Percentiles rank a stretch among this genome's conserved stretches.
phyloP scores from a whole-genome alignment of 164 flowering plant genomes.

The Houttuynia cordata region DNA sequence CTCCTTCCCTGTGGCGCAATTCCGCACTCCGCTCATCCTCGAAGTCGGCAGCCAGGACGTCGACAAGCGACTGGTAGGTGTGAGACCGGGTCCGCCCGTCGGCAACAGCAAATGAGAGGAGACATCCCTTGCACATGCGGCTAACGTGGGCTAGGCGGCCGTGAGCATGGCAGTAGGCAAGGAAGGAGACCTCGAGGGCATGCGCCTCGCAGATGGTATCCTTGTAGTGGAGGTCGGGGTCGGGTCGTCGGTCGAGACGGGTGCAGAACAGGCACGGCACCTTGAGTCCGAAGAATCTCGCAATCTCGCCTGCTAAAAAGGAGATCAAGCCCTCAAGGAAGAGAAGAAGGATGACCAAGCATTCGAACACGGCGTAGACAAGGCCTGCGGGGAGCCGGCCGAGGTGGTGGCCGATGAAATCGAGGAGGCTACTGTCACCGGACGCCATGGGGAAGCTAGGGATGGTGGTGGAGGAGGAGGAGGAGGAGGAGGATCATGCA shows the following conservation, averaged over 20 bases:
- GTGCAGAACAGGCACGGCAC: conserved; percentile 80
- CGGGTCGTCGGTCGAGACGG: conserved; percentile 46
- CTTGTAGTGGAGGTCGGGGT: conserved; percentile 46
- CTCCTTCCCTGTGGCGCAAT: conserved; percentile 21
- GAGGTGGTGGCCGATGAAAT: conserved; percentile 21
- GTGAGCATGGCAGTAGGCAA: conserved; percentile 69
- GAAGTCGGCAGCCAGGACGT: conserved; percentile 33
- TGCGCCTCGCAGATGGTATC: conserved; percentile 61
- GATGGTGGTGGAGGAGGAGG: conserved; percentile 27
- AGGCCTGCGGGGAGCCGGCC: conserved; percentile 36
- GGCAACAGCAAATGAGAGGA: conserved; percentile 63
- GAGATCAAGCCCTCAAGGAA: conserved; percentile 64
- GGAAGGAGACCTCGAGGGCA: conserved; percentile 54
- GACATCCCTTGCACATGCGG: conserved; percentile 71
- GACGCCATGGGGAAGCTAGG: conserved; percentile 27
- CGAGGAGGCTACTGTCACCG: conserved; percentile 30
- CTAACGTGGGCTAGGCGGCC: conserved; percentile 51
- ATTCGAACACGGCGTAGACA: conserved; percentile 62
- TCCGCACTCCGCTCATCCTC: conserved; percentile 23
- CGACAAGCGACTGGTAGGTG: conserved; percentile 45
- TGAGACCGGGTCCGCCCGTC: conserved; percentile 46
- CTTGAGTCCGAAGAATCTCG: conserved; percentile 49
- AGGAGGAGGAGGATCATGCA: conserved; percentile 29
- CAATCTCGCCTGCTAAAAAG: conserved; percentile 45
- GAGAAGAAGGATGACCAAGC: conserved; percentile 47